These are phyloP conservation scores for Citrus unshiu DNA, from an alignment of 345 rosid species.

Conservation along the genomic window DNA sequence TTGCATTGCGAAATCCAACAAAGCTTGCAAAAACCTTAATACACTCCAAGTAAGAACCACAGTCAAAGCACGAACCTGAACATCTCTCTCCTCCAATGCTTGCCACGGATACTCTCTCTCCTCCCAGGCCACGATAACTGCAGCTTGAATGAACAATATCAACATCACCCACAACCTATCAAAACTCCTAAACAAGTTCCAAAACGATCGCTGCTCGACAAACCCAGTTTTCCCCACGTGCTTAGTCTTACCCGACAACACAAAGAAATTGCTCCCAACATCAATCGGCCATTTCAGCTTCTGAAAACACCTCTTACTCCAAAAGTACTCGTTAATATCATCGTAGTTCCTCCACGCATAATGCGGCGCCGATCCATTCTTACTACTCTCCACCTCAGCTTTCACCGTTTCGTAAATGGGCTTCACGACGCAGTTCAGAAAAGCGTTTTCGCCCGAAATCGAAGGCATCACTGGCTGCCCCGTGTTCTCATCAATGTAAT, in stretches of 20 bases:
- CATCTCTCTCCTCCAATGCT: slow-evolving; percentile 38
- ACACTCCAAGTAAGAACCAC: slow-evolving; percentile 88
- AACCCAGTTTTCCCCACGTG: slow-evolving; percentile 94
- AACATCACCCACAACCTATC: slow-evolving; percentile 87
- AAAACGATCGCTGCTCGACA: slow-evolving; percentile 92
- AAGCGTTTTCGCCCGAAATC: slow-evolving; percentile 73
- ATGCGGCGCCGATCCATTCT: slow-evolving; percentile 94
- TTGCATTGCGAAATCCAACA: slow-evolving; percentile 72
- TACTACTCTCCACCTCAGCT: slow-evolving; percentile 78
- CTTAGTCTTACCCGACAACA: slow-evolving; percentile 42
- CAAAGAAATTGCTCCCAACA: slow-evolving; percentile 67
- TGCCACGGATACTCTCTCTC: slow-evolving; percentile 59
- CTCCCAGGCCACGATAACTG: slow-evolving; percentile 73
- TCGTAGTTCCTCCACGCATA: slow-evolving; percentile 92
- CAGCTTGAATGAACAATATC: slow-evolving; percentile 72
- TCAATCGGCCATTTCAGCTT: slow-evolving; percentile 92
- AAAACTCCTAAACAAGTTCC: slow-evolving; percentile 82
- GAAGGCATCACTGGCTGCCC: slow-evolving; percentile 85
- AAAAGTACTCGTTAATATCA: slow-evolving; percentile 92
- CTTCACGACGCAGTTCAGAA: slow-evolving; percentile 63
- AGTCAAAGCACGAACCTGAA: slow-evolving; percentile 67
- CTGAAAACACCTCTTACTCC: slow-evolving; percentile 84
- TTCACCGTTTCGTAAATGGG: slow-evolving; percentile 73
- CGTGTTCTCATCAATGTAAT: slow-evolving; percentile 83
- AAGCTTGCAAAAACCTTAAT: slow-evolving; percentile 73